A percentile compares a stretch with the other conserved stretches of the same genome.
Evolutionary conservation across 768 basidiomycete genomes (phyloP).

Genomic region (Vishniacozyma victoriae): DNA sequence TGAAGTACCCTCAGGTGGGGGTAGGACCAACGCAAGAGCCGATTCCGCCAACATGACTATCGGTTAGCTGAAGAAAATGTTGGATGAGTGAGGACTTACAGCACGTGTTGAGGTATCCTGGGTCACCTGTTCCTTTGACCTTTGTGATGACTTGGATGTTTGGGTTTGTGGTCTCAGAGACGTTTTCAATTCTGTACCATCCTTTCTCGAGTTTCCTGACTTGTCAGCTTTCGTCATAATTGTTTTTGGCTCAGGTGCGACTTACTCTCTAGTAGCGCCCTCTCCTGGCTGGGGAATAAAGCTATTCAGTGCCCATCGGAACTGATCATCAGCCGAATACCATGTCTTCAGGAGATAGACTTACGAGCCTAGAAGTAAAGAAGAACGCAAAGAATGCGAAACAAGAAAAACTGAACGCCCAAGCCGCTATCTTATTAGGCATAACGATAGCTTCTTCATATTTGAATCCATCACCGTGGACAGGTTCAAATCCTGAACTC

Average conservation of each 20-base stretch:
- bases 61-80: not conserved
- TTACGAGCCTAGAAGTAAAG: not conserved
- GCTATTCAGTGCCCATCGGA: not conserved
- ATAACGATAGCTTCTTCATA: not conserved
- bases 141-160: conserved; percentile 56
- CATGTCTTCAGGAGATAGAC: not conserved
- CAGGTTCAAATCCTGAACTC: not conserved
- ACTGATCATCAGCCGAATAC: not conserved
- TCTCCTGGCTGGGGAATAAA: conserved; percentile 9
- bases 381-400: not conserved
- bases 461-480: not conserved
- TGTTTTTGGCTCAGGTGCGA: conserved; percentile 6
- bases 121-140: conserved; percentile 66
- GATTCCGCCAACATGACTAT: conserved; percentile 71
- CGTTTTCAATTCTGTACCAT: conserved; percentile 60
- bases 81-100: conserved; percentile 20
- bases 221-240: not conserved
- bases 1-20: conserved; percentile 49
- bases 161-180: conserved; percentile 57
- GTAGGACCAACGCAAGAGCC: conserved; percentile 64
- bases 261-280: conserved; percentile 52
- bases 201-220: conserved; percentile 59
- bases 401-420: not conserved
- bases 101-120: conserved; percentile 48
- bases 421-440: not conserved